Percentiles rank a stretch among this genome's conserved stretches.
Conservation (phyloP, 2,329 filamentous ascomycete species). For the Pestalotiopsis fici region DNA sequence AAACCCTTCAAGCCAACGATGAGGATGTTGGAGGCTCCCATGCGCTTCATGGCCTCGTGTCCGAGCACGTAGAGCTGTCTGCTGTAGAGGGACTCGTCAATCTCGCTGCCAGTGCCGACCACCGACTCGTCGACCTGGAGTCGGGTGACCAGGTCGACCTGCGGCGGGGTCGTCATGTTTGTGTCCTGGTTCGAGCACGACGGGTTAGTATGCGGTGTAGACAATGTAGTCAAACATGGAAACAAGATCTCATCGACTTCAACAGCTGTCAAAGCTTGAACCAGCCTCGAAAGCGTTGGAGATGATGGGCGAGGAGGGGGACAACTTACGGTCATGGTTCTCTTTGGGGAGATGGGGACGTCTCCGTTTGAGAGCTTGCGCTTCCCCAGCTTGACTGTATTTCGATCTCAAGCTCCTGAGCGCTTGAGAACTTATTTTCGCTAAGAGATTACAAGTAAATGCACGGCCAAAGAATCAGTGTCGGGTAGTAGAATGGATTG, state of each 20-base stretch:
- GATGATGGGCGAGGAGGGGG: neutral
- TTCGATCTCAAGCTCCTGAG: conserved; percentile 18
- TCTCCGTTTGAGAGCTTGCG: conserved; percentile 67
- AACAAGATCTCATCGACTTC: neutral
- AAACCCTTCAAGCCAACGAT: conserved; percentile 90
- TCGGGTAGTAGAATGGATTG: neutral
- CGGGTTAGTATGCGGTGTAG: conserved; percentile 14
- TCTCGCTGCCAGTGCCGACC: conserved; percentile 53
- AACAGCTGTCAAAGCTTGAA: neutral
- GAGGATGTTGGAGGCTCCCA: conserved; percentile 94
- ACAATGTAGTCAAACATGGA: neutral
- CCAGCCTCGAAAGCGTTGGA: neutral
- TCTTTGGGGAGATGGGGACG: conserved; percentile 56
- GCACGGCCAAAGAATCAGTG: neutral
- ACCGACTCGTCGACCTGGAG: conserved; percentile 67
- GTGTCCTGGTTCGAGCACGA: conserved; percentile 38
- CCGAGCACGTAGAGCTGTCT: conserved; percentile 72
- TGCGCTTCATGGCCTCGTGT: conserved; percentile 94
- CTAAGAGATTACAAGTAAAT: neutral
- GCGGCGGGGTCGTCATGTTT: conserved; percentile 46
- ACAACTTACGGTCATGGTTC: conserved; percentile 61
- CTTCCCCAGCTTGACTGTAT: conserved; percentile 61
- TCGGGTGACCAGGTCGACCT: conserved; percentile 63
- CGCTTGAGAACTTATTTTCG: conserved; percentile 11
- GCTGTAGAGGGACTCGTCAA: conserved; percentile 75